Percentiles rank a stretch among this genome's conserved stretches.
Evolutionary conservation across 208 protist species (phyloP).

Genomic region (Angomonas desouzai): DNA sequence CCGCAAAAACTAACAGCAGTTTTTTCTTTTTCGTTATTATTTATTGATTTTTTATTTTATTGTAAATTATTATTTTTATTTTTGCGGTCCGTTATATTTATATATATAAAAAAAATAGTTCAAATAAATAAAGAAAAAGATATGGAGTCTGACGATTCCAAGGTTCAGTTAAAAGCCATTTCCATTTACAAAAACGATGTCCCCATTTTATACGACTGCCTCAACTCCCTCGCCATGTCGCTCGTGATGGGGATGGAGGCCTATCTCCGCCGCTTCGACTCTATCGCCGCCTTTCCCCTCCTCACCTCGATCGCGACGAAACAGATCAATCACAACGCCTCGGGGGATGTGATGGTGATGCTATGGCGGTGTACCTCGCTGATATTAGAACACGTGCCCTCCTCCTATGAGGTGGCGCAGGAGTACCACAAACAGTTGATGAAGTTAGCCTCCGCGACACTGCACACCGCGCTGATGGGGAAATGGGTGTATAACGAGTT

Average conservation of each 20-base stretch:
- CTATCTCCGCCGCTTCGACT: slow-evolving; percentile 78
- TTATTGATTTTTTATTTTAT: too few relatives aligned
- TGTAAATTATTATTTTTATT: slow-evolving; percentile 5
- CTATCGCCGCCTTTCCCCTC: background rate
- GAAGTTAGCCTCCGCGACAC: slow-evolving; percentile 33
- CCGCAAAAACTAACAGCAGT: too few relatives aligned
- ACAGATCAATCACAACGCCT: background rate
- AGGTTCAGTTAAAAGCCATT: slow-evolving; percentile 55
- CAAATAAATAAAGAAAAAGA: background rate
- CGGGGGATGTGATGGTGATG: slow-evolving; percentile 65
- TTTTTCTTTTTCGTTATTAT: background rate
- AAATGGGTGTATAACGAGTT: slow-evolving; percentile 52
- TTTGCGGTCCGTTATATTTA: too few relatives aligned
- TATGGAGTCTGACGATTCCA: slow-evolving; percentile 46
- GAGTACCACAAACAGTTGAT: slow-evolving; percentile 48
- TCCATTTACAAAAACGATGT: slow-evolving; percentile 36
- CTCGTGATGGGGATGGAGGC: slow-evolving; percentile 82
- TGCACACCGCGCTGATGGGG: slow-evolving; percentile 47
- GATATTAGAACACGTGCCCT: slow-evolving; percentile 81
- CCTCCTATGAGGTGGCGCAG: slow-evolving; percentile 48
- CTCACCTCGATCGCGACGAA: background rate
- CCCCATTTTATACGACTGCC: slow-evolving; percentile 35
- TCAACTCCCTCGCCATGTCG: slow-evolving; percentile 55
- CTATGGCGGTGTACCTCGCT: slow-evolving; percentile 68
- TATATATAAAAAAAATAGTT: too few relatives aligned